Conservation (phyloP, 371 early-diverging fungal genomes). For the Lichtheimia ramosa region DNA sequence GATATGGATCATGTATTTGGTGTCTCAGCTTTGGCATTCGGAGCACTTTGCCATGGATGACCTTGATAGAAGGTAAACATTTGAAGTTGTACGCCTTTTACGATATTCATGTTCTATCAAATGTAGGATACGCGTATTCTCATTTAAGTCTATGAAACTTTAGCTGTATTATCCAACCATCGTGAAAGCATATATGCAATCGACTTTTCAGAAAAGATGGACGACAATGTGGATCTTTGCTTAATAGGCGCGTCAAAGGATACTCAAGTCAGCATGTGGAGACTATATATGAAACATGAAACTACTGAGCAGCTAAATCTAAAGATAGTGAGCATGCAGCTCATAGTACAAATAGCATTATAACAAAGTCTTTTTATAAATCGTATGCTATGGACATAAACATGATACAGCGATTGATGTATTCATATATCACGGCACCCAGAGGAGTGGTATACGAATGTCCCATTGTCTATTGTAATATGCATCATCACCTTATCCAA, state of each 20-base stretch:
- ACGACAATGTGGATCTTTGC: constrained; percentile 27
- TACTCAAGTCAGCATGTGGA: constrained; percentile 52
- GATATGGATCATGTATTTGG: constrained; percentile 18
- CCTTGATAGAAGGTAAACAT: constrained; percentile 48
- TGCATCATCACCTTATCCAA: no score
- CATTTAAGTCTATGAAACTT: constrained; percentile 40
- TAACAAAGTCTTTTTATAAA: no score
- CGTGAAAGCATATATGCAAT: constrained; percentile 43
- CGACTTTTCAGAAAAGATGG: constrained; percentile 18
- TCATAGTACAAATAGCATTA: no score
- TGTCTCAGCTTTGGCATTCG: constrained; percentile 43
- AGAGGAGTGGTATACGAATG: no score
- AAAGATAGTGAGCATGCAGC: background rate
- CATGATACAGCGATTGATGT: no score
- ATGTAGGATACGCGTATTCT: constrained; percentile 49
- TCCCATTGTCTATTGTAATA: no score
- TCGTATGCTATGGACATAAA: no score
- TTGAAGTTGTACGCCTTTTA: background rate
- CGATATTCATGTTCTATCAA: background rate
- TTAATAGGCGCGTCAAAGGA: constrained; percentile 45
- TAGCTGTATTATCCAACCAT: constrained; percentile 51
- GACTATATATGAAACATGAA: constrained; percentile 28
- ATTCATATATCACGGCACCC: no score
- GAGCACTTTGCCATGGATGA: constrained; percentile 51
- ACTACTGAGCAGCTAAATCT: background rate